phyloP scores from a whole-genome alignment of 768 basidiomycete species.

The Hygrocybe coccinea region DNA sequence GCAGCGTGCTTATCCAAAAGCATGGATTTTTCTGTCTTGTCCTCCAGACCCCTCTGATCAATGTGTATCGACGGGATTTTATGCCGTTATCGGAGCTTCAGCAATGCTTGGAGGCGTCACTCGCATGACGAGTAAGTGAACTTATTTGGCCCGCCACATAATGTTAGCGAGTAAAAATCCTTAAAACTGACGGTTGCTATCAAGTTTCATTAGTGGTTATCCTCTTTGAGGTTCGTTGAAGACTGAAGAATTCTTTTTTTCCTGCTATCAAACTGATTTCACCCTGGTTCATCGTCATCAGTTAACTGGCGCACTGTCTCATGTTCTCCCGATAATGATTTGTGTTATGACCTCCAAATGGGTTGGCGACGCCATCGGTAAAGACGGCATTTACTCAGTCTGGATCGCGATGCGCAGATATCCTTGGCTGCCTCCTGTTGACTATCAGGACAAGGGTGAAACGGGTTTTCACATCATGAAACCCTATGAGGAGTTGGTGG shows the following conservation, averaged over 20 bases:
- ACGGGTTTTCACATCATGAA: slow-evolving; percentile 61
- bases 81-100: slow-evolving; percentile 71
- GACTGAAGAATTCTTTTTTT: neutral
- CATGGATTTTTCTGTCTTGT: slow-evolving; percentile 68
- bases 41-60: slow-evolving; percentile 64
- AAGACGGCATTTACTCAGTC: slow-evolving; percentile 63
- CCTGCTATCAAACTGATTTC: neutral
- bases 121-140: slow-evolving; percentile 61
- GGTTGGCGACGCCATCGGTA: slow-evolving; percentile 67
- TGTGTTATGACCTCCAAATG: slow-evolving; percentile 74
- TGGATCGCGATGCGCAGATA: slow-evolving; percentile 71
- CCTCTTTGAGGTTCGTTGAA: slow-evolving; percentile 54
- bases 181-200: slow-evolving; percentile 3
- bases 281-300: slow-evolving; percentile 20
- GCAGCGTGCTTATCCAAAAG: slow-evolving; percentile 58
- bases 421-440: slow-evolving; percentile 63
- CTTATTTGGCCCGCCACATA: neutral
- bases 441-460: slow-evolving; percentile 62
- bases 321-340: slow-evolving; percentile 80
- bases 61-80: slow-evolving; percentile 73
- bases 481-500: slow-evolving; percentile 43
- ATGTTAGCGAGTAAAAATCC: neutral
- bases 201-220: slow-evolving; percentile 73
- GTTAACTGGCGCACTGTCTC: slow-evolving; percentile 75
- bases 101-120: slow-evolving; percentile 75